Conservation (phyloP, 345 rosid genomes). For the Eucalyptus dawsonii region DNA sequence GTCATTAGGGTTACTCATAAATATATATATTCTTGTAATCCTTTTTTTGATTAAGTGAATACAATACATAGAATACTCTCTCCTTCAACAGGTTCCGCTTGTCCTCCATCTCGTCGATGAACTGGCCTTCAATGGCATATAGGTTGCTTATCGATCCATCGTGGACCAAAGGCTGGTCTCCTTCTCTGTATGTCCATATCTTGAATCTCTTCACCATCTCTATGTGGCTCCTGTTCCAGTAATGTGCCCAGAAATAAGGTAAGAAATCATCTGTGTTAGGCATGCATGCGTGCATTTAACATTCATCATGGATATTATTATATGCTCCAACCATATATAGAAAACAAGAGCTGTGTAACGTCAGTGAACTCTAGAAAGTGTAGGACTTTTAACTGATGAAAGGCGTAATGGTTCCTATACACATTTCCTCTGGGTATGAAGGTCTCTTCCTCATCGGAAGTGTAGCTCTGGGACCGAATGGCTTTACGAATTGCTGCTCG, state of each 20-base stretch:
- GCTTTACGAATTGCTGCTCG: conserved; percentile 36
- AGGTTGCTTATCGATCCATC: conserved; percentile 20
- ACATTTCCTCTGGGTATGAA: conserved; percentile 35
- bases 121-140: conserved; percentile 15
- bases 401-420: conserved; percentile 41
- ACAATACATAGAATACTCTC: too few species aligned
- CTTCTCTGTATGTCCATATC: conserved; percentile 38
- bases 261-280: not conserved
- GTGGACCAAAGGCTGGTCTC: conserved; percentile 42
- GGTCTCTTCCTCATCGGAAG: conserved; percentile 10
- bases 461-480: conserved; percentile 6
- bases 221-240: conserved; percentile 28
- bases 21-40: too few species aligned
- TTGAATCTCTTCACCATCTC: conserved; percentile 22
- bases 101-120: conserved; percentile 26
- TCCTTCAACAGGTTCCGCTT: not conserved
- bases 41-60: too few species aligned
- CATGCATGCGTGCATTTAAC: not conserved
- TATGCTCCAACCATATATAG: not conserved
- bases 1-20: too few species aligned
- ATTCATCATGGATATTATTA: not conserved
- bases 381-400: conserved; percentile 35
- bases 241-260: not conserved
- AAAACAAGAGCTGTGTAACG: not conserved
- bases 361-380: not conserved